Base-by-base conservation (phyloP, 2,329 filamentous ascomycete species). In the Stachybotrys elegans region DNA sequence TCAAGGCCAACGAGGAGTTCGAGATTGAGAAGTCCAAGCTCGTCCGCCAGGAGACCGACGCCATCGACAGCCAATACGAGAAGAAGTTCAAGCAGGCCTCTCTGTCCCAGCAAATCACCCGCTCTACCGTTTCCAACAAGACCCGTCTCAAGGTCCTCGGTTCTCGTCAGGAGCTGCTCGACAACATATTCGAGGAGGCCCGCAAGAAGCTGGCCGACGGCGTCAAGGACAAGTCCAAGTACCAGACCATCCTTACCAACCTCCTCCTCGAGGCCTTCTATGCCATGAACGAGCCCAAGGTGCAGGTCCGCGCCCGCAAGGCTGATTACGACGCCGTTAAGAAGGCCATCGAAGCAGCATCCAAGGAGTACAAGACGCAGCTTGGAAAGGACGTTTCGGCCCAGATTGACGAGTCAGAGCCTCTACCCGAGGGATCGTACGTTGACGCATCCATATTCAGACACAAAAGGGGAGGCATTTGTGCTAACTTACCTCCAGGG, bases 31-130 rank as follows among this genome's bases (percentile, higher is more conserved):
- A 98, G 75, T 93, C 91, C 60, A 96, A 95, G 78, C 88, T 98
- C 41, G 93, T 97, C 58, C 92, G 89, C 66, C 84, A 94, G 71
- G 93, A 97, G 73, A 96, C 88, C 43, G 81, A 89, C 62, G 73
- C 89, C 68, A 97, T 98, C 75, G 93, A 98, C 73, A 76, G 77
- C 54, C 75, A 86, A 57, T 98, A 96, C 79, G 88, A 92, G 73
- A 97, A 95, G 83, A 97, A 97, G 76, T 94, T 94, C 82, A 98
- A 96, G 78, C 88, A 95, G 72, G 92, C 93, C 59, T 81, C 86
- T 75, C 95, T 97, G 88, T 92, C 89, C 51, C 93, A 97, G 79
- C 93, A 98, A 75, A 97, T 97, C 73, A 95, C 91, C 52, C 88
- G 88, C 63, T 97, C 91, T 52, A 97, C 91, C 50, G 84, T 96